Evolutionary conservation across 2,329 filamentous ascomycete species (phyloP).

Genomic region (Dryadomyces quercivorus): DNA sequence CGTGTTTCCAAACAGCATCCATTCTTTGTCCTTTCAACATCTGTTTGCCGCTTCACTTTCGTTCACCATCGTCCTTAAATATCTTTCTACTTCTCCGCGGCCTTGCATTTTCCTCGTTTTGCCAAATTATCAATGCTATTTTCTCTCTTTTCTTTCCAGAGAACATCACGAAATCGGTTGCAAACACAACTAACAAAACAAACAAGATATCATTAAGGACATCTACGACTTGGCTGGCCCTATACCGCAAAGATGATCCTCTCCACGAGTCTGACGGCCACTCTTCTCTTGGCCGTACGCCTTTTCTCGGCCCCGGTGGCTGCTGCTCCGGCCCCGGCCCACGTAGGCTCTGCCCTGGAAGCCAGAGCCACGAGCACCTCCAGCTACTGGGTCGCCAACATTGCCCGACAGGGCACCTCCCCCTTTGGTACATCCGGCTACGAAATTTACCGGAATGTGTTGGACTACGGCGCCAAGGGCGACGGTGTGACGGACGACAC

Average conservation of each 20-base stretch:
- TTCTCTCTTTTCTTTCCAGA: too few species aligned
- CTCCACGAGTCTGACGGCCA: conserved; percentile 27
- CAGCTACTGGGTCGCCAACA: conserved; percentile 59
- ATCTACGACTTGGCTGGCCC: conserved; percentile 15
- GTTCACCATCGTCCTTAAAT: neutral
- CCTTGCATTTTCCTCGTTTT: neutral
- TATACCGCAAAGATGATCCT: conserved; percentile 29
- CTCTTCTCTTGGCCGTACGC: conserved; percentile 19
- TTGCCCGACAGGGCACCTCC: conserved; percentile 56
- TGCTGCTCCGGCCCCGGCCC: conserved; percentile 3
- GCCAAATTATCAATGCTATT: neutral
- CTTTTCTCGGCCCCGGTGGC: conserved; percentile 8
- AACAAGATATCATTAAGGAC: neutral
- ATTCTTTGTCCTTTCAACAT: neutral
- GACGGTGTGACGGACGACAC: conserved; percentile 69
- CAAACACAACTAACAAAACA: neutral
- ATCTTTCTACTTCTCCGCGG: neutral
- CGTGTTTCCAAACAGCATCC: neutral
- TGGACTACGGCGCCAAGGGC: conserved; percentile 62
- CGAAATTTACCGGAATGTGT: conserved; percentile 66
- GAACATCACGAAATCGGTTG: too few species aligned
- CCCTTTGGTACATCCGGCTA: conserved; percentile 51
- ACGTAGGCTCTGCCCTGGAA: neutral
- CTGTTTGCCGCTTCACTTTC: neutral
- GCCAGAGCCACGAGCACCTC: conserved; percentile 2